Conservation (phyloP, 176 grass and related monocot genomes). For the Oropetium thomaeum region DNA sequence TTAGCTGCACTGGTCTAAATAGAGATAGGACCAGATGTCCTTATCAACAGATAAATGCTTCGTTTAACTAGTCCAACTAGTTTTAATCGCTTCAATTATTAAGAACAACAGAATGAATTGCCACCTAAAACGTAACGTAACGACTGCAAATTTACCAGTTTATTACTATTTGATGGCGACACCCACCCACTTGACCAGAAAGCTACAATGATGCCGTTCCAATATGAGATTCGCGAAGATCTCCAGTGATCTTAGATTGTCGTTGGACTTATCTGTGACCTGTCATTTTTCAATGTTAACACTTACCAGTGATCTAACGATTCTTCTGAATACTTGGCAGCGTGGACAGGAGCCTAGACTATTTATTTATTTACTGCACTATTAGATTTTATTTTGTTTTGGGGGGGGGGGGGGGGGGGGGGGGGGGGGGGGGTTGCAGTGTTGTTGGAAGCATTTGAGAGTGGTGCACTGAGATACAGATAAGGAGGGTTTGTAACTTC, state of each 20-base stretch:
- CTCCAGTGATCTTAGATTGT: slow-evolving; percentile 5
- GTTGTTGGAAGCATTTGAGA: neutral
- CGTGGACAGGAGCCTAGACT: neutral
- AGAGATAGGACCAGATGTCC: neutral
- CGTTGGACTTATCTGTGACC: slow-evolving; percentile 14
- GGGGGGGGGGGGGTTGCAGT: too few relatives aligned
- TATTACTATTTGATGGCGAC: slow-evolving; percentile 13
- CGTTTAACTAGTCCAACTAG: neutral
- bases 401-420: too few relatives aligned
- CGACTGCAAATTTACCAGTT: neutral
- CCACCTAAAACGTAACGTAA: neutral
- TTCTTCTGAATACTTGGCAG: neutral
- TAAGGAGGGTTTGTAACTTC: too few relatives aligned
- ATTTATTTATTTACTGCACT: neutral
- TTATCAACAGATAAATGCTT: slow-evolving; percentile 11
- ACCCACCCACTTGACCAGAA: slow-evolving; percentile 31
- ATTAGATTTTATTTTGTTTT: neutral
- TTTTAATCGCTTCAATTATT: slow-evolving; percentile 20
- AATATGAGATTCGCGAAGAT: slow-evolving; percentile 46
- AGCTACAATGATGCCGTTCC: slow-evolving; percentile 19
- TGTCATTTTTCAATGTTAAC: neutral
- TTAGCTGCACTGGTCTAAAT: slow-evolving; percentile 4
- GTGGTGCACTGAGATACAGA: too few relatives aligned
- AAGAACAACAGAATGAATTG: neutral
- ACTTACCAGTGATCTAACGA: neutral